These are phyloP conservation scores for Chlamydomonas incerta DNA, from an alignment of 139 green algal genomes.

Conservation along the genomic window DNA sequence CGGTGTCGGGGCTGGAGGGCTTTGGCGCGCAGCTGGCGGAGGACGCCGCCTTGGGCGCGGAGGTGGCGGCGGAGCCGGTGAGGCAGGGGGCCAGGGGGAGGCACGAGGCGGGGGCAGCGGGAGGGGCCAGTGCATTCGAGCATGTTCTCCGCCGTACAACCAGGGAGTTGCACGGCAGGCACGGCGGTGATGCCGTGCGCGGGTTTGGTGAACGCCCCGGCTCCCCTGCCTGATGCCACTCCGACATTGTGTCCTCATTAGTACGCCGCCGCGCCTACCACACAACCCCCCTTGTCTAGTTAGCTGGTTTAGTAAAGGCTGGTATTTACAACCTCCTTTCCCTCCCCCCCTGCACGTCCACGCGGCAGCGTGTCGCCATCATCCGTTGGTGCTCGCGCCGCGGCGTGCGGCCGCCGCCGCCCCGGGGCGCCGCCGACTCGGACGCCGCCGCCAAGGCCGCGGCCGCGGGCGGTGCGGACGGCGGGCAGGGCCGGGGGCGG, in stretches of 20 bases:
- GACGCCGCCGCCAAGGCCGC: background rate
- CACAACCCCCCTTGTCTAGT: no score
- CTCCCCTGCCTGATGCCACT: background rate
- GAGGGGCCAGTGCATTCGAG: background rate
- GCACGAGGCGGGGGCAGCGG: background rate
- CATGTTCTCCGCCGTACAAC: no score
- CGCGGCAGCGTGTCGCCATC: background rate
- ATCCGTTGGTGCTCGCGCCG: background rate
- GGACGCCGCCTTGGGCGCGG: background rate
- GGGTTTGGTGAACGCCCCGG: no score
- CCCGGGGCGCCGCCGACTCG: no score
- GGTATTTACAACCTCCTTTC: no score
- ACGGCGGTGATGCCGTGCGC: no score
- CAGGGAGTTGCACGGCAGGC: no score
- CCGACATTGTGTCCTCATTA: background rate
- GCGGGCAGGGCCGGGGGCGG: background rate
- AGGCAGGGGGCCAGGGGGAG: background rate
- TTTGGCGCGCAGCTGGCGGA: conserved; percentile 5
- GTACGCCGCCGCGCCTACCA: no score
- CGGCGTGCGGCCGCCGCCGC: background rate
- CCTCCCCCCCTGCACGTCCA: background rate
- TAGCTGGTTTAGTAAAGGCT: no score
- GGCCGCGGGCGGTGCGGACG: no score
- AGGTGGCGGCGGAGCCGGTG: background rate
- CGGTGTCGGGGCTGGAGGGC: background rate